These are phyloP conservation scores for Platanthera guangdongensis DNA, from an alignment of 106 monocot species.

Conservation along the genomic window DNA sequence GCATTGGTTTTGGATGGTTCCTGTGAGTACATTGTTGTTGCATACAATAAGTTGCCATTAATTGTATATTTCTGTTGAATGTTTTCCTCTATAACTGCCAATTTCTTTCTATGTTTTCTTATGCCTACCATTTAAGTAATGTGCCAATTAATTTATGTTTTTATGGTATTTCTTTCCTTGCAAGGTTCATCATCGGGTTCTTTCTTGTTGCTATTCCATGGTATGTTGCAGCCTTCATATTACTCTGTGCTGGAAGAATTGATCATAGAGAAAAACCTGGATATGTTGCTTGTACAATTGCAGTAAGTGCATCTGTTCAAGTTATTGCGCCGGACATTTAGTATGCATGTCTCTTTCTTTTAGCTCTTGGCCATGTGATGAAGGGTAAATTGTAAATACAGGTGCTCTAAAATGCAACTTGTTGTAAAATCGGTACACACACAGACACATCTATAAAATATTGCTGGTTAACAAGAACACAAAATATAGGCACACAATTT, in stretches of 20 bases:
- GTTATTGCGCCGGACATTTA: background rate
- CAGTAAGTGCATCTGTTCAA: slow-evolving; percentile 25
- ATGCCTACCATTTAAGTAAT: background rate
- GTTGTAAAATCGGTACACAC: too few species aligned
- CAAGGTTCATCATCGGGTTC: slow-evolving; percentile 80
- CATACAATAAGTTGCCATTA: background rate
- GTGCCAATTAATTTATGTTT: background rate
- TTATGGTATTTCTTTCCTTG: slow-evolving; percentile 2
- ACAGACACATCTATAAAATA: too few species aligned
- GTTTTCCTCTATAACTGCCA: background rate
- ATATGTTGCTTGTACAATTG: slow-evolving; percentile 68
- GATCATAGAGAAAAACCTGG: slow-evolving; percentile 84
- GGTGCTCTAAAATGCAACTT: too few species aligned
- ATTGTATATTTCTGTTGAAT: background rate
- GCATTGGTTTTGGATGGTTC: slow-evolving; percentile 28
- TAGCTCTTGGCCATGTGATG: background rate
- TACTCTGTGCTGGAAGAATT: slow-evolving; percentile 44
- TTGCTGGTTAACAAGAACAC: too few species aligned
- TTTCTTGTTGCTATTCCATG: slow-evolving; percentile 82
- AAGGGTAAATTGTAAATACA: too few species aligned
- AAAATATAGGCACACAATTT: too few species aligned
- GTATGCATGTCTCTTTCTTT: background rate
- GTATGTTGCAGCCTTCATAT: slow-evolving; percentile 73
- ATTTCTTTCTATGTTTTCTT: background rate
- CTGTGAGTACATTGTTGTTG: slow-evolving; percentile 14